phyloP scores from a whole-genome alignment of 202 grass and related monocot species.

The Schoenoplectus tabernaemontani region DNA sequence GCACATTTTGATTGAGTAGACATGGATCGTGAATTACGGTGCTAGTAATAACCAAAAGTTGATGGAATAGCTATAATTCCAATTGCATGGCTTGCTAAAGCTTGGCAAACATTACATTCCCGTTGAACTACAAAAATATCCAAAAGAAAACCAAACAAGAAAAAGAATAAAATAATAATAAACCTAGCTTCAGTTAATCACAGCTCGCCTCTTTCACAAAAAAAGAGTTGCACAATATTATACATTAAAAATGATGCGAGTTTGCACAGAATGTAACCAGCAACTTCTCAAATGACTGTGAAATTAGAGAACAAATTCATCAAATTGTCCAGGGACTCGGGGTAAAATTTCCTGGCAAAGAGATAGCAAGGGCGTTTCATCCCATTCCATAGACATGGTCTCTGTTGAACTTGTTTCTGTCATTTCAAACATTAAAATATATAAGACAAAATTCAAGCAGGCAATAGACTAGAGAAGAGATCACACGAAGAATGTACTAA shows the following conservation, averaged over 20 bases:
- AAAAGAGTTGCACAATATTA: not conserved
- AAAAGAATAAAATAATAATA: not conserved
- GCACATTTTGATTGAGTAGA: not conserved
- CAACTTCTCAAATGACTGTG: slow-evolving; percentile 41
- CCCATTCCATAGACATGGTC: slow-evolving; percentile 71
- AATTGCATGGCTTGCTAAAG: not conserved
- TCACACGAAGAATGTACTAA: not conserved
- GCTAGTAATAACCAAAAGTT: not conserved
- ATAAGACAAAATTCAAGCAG: not conserved
- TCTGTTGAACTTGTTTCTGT: slow-evolving; percentile 51
- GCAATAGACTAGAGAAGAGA: not conserved
- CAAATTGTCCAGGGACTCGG: slow-evolving; percentile 61
- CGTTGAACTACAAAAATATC: not conserved
- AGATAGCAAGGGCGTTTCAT: slow-evolving; percentile 81
- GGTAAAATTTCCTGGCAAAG: slow-evolving; percentile 75
- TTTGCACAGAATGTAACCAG: not conserved
- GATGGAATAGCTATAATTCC: not conserved
- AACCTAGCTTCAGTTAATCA: not conserved
- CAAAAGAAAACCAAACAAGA: not conserved
- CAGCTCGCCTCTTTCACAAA: not conserved
- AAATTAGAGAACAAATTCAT: slow-evolving; percentile 87
- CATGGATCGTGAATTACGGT: not conserved
- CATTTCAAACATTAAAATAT: slow-evolving; percentile 14
- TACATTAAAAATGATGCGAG: not conserved
- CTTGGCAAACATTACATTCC: not conserved